phyloP scores from a whole-genome alignment of 192 early-diverging fungal genomes.

The Allomyces arbusculus region DNA sequence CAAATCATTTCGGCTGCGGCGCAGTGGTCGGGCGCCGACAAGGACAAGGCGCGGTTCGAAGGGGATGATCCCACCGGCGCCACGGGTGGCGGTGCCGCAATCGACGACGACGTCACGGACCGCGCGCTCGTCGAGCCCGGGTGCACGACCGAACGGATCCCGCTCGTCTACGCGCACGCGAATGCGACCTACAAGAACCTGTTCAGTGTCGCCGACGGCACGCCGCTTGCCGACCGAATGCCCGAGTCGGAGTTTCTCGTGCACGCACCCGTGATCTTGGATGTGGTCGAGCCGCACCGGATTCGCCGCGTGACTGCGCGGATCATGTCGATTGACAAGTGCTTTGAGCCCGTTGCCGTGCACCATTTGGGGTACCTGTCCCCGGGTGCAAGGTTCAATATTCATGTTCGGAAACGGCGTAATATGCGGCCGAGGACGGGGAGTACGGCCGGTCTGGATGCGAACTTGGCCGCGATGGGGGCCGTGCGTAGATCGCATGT shows the following conservation, averaged over 20 bases:
- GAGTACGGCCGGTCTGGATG: no score
- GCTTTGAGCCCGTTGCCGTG: constrained; percentile 26
- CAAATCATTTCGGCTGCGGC: not conserved
- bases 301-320: constrained; percentile 20
- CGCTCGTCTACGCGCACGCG: not conserved
- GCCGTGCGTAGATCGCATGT: no score
- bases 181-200: not conserved
- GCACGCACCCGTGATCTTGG: constrained; percentile 29
- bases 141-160: no score
- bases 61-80: not conserved
- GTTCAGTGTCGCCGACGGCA: not conserved
- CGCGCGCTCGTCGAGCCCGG: no score
- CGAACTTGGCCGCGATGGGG: no score
- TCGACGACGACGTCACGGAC: not conserved
- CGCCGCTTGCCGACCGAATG: not conserved
- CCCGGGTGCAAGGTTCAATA: constrained; percentile 25
- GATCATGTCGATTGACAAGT: constrained; percentile 25
- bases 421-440: not conserved
- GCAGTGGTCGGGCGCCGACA: not conserved
- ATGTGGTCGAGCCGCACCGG: constrained; percentile 26
- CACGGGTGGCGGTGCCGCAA: not conserved
- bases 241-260: constrained; percentile 22
- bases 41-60: not conserved
- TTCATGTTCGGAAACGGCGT: constrained; percentile 19
- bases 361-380: constrained; percentile 8